Conservation (phyloP, 768 basidiomycete genomes). For the Boletus sp. region DNA sequence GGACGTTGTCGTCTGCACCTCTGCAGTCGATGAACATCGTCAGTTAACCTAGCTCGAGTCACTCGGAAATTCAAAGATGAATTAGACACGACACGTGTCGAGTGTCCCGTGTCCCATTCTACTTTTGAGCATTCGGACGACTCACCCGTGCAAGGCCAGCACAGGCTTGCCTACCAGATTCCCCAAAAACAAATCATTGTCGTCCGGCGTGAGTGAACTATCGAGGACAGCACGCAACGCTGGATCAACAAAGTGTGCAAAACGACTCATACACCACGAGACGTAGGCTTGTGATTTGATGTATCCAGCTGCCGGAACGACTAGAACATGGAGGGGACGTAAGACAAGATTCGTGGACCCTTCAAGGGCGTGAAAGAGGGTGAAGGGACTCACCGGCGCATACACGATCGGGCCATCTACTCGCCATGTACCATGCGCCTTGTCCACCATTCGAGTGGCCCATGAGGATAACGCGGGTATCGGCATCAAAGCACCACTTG, state of each 20-base stretch:
- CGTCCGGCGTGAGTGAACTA: constrained; percentile 72
- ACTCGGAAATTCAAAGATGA: not conserved
- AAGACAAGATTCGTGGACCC: not conserved
- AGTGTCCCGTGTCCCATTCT: not conserved
- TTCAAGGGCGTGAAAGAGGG: too few species aligned
- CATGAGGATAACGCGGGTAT: constrained; percentile 57
- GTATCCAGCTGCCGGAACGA: constrained; percentile 76
- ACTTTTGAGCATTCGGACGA: not conserved
- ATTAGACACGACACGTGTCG: not conserved
- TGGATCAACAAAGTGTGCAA: constrained; percentile 77
- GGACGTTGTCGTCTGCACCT: constrained; percentile 82
- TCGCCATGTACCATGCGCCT: constrained; percentile 78
- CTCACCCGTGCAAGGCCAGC: constrained; percentile 77
- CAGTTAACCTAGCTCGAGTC: not conserved
- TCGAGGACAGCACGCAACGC: constrained; percentile 67
- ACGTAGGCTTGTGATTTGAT: constrained; percentile 88
- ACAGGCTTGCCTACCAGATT: constrained; percentile 71
- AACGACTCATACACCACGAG: constrained; percentile 66
- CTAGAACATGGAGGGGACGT: constrained; percentile 30
- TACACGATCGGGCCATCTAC: constrained; percentile 73
- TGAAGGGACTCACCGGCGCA: constrained; percentile 46
- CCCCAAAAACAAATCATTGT: constrained; percentile 82
- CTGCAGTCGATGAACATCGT: constrained; percentile 34
- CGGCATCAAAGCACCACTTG: constrained; percentile 36
- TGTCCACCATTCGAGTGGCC: constrained; percentile 96